phyloP scores from a whole-genome alignment of 1,139 yeast species.

The Hyphopichia khmerensis region DNA sequence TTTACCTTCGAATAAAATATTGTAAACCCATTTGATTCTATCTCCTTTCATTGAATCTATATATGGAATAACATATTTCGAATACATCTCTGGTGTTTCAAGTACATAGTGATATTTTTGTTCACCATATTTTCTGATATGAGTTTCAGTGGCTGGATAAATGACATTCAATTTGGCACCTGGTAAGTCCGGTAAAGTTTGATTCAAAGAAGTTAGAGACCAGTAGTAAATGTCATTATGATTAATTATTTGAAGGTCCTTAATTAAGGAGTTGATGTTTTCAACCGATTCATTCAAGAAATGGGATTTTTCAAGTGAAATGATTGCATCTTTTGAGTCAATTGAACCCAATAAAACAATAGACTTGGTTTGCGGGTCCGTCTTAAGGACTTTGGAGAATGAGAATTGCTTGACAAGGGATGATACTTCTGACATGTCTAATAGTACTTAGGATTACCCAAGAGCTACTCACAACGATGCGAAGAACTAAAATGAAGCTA shows the following conservation, averaged over 20 bases:
- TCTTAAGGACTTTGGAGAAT: conserved; percentile 41
- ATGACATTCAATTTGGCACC: conserved; percentile 74
- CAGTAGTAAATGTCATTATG: conserved; percentile 82
- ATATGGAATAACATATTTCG: conserved; percentile 64
- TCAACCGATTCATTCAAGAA: conserved; percentile 35
- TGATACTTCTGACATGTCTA: conserved; percentile 1
- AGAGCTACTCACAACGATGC: too few species aligned
- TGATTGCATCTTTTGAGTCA: conserved; percentile 59
- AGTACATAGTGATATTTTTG: conserved; percentile 59
- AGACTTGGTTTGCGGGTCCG: conserved; percentile 66
- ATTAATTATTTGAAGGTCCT: conserved; percentile 48
- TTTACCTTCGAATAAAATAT: conserved; percentile 76
- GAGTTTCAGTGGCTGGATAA: conserved; percentile 88
- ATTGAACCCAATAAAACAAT: conserved; percentile 68
- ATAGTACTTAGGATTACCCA: too few species aligned
- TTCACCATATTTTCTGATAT: conserved; percentile 67
- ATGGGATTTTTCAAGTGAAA: conserved; percentile 71
- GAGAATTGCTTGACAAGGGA: conserved; percentile 36
- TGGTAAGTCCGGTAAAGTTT: conserved; percentile 48
- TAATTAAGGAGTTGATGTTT: conserved; percentile 19
- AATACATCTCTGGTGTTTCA: conserved; percentile 82
- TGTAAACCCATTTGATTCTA: conserved; percentile 85
- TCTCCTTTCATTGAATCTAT: conserved; percentile 75
- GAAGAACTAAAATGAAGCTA: too few species aligned
- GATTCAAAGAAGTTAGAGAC: conserved; percentile 59